These are phyloP conservation scores for Rhizophagus clarus DNA, from an alignment of 192 early-diverging fungal species.

Conservation along the genomic window DNA sequence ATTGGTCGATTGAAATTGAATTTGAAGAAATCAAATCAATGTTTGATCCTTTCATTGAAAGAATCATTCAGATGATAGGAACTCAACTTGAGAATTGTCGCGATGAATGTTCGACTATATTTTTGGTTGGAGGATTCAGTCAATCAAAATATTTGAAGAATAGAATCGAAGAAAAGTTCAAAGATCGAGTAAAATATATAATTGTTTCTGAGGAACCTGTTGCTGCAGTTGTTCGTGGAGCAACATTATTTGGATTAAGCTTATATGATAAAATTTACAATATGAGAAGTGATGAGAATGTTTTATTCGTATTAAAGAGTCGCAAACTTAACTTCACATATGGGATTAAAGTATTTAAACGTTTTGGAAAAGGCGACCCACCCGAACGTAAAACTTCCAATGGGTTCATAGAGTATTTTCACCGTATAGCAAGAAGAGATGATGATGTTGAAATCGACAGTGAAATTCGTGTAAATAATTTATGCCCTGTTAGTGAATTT, in stretches of 20 bases:
- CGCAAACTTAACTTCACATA: too few relatives aligned
- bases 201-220: conserved; percentile 55
- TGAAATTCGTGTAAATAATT: background rate
- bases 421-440: background rate
- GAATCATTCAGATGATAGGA: conserved; percentile 52
- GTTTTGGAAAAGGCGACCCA: too few relatives aligned
- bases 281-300: too few relatives aligned
- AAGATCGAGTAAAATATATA: conserved; percentile 46
- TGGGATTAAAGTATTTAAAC: too few relatives aligned
- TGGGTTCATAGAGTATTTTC: too few relatives aligned
- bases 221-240: conserved; percentile 56
- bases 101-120: conserved; percentile 47
- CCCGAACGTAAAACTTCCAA: too few relatives aligned
- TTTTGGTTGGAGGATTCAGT: conserved; percentile 60
- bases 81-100: conserved; percentile 49
- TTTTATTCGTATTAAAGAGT: too few relatives aligned
- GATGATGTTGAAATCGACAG: background rate
- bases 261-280: background rate
- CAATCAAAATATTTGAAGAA: conserved; percentile 59
- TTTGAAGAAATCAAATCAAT: conserved; percentile 22
- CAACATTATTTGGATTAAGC: conserved; percentile 48
- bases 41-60: conserved; percentile 59
- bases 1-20: conserved; percentile 24
- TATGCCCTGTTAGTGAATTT: background rate
- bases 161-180: conserved; percentile 55